Evolutionary conservation across 2,329 filamentous ascomycete species (phyloP), one percentile per base, ranked within the genome.

Genomic region (Hypoxylon sp.): DNA sequence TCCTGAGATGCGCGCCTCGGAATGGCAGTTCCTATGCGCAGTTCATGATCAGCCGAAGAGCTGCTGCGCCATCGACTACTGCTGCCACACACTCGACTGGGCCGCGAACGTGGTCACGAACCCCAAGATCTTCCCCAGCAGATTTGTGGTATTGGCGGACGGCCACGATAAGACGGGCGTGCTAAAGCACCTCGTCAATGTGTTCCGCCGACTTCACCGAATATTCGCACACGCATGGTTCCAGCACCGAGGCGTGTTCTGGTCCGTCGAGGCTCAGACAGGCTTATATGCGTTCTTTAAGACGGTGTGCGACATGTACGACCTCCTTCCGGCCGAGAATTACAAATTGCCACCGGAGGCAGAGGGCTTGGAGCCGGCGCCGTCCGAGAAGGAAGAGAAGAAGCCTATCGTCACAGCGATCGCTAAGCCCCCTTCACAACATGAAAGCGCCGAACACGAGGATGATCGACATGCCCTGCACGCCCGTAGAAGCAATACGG

Each of bases 161-260:
- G 84, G 83, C 42, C 86, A 89, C 77, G 89, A 89, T 75, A 88
- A 86, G 78, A 86, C 84, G 68, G 81, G 86, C 48, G 92, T 93
- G 62, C 85, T 92, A 66, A 93, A 94, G 80, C 95, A 97, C 79
- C 85, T 99, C 66, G 92, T 95, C 74, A 98, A 98, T 79, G 95
- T 99, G 63, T 98, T 99, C 81, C 89, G 96, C 62, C 89, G 96
- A 13, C 88, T 98, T 55, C 97, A 99, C 80, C 89, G 96, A 67
- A 98, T 99, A 81, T 99, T 98, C 78, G 96, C 96, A 51, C 96
- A 99, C 79, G 96, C 96, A 6, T 99, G 96, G 96, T 99, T 98
- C 80, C 94, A 98, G 82, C 96, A 99, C 80, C 89, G 95, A 50
- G 92, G 92, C 61, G 93, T 98, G 59, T 99, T 98, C 80, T 98